Conservation (phyloP, 116 monocot species). For the Thalassia testudinum region DNA sequence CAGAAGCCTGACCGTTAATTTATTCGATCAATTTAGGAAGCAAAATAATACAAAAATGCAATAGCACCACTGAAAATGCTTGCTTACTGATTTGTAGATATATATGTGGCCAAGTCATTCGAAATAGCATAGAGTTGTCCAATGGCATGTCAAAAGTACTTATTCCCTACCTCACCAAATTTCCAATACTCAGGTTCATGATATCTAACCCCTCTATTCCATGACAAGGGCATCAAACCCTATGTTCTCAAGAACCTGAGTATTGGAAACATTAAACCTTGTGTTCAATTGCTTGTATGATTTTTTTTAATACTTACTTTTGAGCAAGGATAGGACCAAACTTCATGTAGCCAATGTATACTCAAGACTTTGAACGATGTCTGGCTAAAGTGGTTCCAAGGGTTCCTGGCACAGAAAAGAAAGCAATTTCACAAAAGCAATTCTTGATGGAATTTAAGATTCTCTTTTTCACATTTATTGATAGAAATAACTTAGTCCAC, state of each 20-base stretch:
- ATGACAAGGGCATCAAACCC: conserved; percentile 1
- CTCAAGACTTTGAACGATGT: conserved; percentile 56
- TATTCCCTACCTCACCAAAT: conserved; percentile 91
- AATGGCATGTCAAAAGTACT: conserved; percentile 91
- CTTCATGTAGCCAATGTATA: conserved; percentile 96
- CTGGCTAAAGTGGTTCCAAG: conserved; percentile 58
- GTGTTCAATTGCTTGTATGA: not conserved
- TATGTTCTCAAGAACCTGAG: too few relatives aligned
- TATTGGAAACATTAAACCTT: not conserved
- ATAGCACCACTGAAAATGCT: not conserved
- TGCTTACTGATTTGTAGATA: conserved; percentile 91
- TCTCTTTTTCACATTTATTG: too few relatives aligned
- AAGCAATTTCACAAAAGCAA: too few relatives aligned
- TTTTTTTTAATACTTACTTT: conserved; percentile 35
- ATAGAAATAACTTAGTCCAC: too few relatives aligned
- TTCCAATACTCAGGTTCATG: conserved; percentile 98
- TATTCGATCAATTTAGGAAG: too few relatives aligned
- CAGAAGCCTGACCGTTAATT: conserved; percentile 39
- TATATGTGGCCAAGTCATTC: conserved; percentile 76
- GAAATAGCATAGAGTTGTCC: conserved; percentile 94
- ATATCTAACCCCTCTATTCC: conserved; percentile 72
- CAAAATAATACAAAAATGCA: not conserved
- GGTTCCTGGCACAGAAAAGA: conserved; percentile 36
- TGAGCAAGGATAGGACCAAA: conserved; percentile 90
- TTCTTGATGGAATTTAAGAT: too few relatives aligned